Evolutionary conservation across 495 filamentous ascomycete species (phyloP).

Genomic region (Hyaloscypha bicolor): DNA sequence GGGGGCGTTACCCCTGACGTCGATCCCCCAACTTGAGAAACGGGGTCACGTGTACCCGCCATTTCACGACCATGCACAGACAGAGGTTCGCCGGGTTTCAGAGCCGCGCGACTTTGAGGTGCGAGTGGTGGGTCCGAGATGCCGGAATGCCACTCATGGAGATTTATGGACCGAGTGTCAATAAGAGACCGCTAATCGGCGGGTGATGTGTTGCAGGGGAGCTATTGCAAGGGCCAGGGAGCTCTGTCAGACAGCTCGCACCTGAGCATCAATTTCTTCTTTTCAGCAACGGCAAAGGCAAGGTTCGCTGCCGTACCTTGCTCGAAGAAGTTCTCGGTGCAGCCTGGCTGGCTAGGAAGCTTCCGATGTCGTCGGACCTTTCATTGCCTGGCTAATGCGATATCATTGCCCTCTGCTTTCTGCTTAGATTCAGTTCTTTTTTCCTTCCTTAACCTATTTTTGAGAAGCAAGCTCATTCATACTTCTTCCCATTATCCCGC

Average conservation of each 20-base stretch:
- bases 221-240: not conserved
- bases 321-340: not conserved
- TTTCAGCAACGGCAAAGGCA: not conserved
- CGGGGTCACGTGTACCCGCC: constrained; percentile 4
- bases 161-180: constrained; percentile 10
- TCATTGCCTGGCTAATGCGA: constrained; percentile 1
- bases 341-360: not conserved
- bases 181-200: constrained; percentile 1
- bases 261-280: not conserved
- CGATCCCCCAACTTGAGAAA: not conserved
- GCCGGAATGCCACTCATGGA: not conserved
- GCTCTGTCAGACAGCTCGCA: not conserved
- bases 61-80: constrained; percentile 8
- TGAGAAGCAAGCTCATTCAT: not conserved
- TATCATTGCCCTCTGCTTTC: not conserved
- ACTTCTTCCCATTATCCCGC: constrained; percentile 17
- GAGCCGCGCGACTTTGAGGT: constrained; percentile 1
- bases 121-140: not conserved
- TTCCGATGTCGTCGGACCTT: constrained; percentile 2
- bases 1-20: not conserved
- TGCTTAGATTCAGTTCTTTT: not conserved
- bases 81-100: constrained; percentile 9
- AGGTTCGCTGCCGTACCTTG: constrained; percentile 6
- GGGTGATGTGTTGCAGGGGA: not conserved
- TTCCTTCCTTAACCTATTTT: not conserved